Conservation (phyloP, 2,329 filamentous ascomycete species). For the Dichotomopilus funicola region DNA sequence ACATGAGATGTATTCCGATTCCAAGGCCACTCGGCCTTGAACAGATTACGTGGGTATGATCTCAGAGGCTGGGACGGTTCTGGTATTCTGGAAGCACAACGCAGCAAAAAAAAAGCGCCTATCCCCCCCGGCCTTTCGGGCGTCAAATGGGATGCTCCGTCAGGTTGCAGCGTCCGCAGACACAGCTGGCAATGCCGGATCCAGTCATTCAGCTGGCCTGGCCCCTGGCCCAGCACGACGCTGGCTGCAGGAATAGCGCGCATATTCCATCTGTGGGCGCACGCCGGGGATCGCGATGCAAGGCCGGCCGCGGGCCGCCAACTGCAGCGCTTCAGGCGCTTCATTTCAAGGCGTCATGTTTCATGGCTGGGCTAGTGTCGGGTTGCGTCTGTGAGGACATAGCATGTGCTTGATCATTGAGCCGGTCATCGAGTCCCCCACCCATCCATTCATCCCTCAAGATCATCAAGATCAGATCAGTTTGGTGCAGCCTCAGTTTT, state of each 20-base stretch:
- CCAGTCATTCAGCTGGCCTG: conserved; percentile 6
- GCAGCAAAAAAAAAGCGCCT: background rate
- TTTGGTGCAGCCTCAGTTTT: too few species aligned
- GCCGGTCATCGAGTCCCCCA: too few species aligned
- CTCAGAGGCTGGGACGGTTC: too few species aligned
- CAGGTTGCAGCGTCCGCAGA: background rate
- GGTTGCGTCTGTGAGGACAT: too few species aligned
- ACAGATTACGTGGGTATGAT: too few species aligned
- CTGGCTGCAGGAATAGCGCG: background rate
- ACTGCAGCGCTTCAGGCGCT: background rate
- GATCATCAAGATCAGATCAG: too few species aligned
- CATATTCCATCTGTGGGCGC: background rate
- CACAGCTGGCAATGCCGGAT: background rate
- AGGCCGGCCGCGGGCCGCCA: background rate
- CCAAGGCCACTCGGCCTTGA: too few species aligned
- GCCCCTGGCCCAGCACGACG: background rate
- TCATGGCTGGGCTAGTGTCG: too few species aligned
- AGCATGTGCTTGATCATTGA: too few species aligned
- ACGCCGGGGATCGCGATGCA: conserved; percentile 1
- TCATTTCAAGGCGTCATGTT: too few species aligned
- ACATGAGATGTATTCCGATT: background rate
- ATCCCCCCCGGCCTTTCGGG: background rate
- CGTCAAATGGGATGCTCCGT: background rate
- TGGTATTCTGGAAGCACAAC: background rate
- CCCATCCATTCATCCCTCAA: too few species aligned